Conservation (phyloP, 805 yeast genomes). For the Starmerella bombi region DNA sequence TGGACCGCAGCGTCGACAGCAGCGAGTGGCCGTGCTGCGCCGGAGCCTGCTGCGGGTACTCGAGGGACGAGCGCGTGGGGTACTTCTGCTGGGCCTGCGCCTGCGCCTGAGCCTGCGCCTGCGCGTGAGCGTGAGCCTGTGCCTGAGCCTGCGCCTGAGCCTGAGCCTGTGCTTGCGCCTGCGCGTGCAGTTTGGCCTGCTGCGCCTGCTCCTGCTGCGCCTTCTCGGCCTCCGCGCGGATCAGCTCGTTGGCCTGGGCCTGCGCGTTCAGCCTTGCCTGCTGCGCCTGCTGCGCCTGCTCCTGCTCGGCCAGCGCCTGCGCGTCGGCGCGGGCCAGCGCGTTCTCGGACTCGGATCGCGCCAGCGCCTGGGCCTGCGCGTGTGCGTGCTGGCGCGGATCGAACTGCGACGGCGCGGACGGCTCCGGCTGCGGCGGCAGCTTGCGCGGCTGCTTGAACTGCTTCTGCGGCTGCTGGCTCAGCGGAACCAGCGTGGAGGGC, state of each 20-base stretch:
- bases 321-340: not conserved
- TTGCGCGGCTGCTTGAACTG: not conserved
- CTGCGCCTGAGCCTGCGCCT: not conserved
- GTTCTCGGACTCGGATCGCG: not conserved
- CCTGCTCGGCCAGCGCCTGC: not conserved
- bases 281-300: constrained; percentile 1
- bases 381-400: not conserved
- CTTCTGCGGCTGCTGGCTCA: not conserved
- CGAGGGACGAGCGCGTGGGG: constrained; percentile 15
- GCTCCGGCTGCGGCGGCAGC: not conserved
- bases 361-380: not conserved
- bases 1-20: constrained; percentile 16
- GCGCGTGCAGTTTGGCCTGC: not conserved
- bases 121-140: constrained; percentile 1
- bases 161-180: not conserved
- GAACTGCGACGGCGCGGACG: not conserved
- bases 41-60: constrained; percentile 16
- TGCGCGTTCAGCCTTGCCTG: not conserved
- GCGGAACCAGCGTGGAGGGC: not conserved
- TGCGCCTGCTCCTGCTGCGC: not conserved
- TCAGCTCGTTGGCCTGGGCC: not conserved
- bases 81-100: not conserved
- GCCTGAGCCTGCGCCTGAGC: not conserved
- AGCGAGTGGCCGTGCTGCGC: constrained; percentile 13
- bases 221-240: not conserved